Base-by-base conservation (phyloP, 2,329 filamentous ascomycete genomes). In the Coniochaeta sp. region DNA sequence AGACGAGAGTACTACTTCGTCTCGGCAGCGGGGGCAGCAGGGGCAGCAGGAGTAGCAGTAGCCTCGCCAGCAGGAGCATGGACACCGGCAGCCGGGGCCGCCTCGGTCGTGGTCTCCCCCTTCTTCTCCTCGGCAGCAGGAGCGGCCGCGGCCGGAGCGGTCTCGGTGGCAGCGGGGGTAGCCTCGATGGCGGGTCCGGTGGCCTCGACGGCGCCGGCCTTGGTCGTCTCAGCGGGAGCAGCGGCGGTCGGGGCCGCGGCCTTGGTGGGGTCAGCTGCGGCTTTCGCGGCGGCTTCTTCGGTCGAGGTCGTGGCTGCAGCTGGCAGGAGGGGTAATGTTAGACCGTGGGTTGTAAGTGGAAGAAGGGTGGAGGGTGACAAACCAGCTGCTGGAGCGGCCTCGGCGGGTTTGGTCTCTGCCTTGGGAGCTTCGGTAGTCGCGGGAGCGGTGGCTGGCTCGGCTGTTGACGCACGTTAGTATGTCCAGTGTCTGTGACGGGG, bases 181-280 rank as follows among this genome's bases (percentile, higher is more conserved):
- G 32, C 31, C 32, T 48, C 53, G 8, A 49, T 50, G 33, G 51
- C 57, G 28, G 55, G 18, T 31, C 59, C 59, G 18, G 64, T 55
- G 27, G 65, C 65, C 12, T 42, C 38, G 38, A 42, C 38, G n/a
- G 64, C 57, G 52, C 63, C 63, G 6, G 63, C 59, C 57, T 64
- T 62, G 52, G 61, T 57, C 26, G 61, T 57, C 49, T 64, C 65
- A 22, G 57, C 47, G 26, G 59, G 51, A 42, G 60, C 52, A 33
- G 58, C 56, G 10, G 58, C 56, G 6, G 58, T 49, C 22, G 54
- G 16, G 4, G 28, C 40, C 16, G 56, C 54, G 13, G 53, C 53
- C 3, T 46, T 51, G 10, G 54, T 42, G 8, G 51, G 20, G 20
- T 49, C 46, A 42, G 49, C 48, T 22, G 57, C 54, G 46, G 31